These are phyloP conservation scores for Cercospora beticola DNA, from an alignment of 2,329 filamentous ascomycete species.

Conservation along the genomic window DNA sequence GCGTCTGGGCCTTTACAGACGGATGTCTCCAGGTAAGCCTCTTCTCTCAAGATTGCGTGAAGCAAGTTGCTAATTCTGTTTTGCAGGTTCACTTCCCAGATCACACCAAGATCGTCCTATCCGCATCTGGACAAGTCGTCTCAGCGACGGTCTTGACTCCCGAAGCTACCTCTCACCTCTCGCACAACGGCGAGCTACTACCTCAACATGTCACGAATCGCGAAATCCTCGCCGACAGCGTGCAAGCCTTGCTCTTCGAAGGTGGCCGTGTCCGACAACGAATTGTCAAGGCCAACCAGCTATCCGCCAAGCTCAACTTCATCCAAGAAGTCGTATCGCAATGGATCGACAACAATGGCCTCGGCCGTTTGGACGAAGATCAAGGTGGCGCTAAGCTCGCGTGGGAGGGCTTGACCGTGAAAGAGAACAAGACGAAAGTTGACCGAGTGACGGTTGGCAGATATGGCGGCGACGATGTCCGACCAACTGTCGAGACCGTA, in stretches of 20 bases:
- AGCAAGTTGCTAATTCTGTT: constrained; percentile 17
- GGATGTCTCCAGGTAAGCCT: constrained; percentile 68
- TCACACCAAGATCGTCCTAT: constrained; percentile 80
- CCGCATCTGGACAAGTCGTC: constrained; percentile 70
- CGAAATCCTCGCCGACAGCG: constrained; percentile 67
- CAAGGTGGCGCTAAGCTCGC: constrained; percentile 37
- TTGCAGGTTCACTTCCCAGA: constrained; percentile 80
- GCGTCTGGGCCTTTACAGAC: constrained; percentile 78
- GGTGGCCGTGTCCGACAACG: constrained; percentile 46
- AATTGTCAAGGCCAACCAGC: constrained; percentile 68
- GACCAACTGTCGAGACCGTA: neutral
- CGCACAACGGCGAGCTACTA: constrained; percentile 59
- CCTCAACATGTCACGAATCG: constrained; percentile 69
- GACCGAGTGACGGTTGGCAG: constrained; percentile 52
- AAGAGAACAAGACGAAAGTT: constrained; percentile 45
- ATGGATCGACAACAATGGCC: constrained; percentile 68
- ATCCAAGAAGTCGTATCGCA: constrained; percentile 66
- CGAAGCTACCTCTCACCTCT: constrained; percentile 67
- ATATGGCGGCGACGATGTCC: constrained; percentile 45
- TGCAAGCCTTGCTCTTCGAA: constrained; percentile 70
- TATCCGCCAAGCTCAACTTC: constrained; percentile 73
- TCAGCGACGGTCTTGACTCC: constrained; percentile 74
- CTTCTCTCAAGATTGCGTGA: neutral
- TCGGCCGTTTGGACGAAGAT: constrained; percentile 52
- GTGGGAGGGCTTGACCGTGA: constrained; percentile 47